These are phyloP conservation scores for Alternaria brassicae DNA, from an alignment of 2,329 filamentous ascomycete genomes.

Conservation along the genomic window DNA sequence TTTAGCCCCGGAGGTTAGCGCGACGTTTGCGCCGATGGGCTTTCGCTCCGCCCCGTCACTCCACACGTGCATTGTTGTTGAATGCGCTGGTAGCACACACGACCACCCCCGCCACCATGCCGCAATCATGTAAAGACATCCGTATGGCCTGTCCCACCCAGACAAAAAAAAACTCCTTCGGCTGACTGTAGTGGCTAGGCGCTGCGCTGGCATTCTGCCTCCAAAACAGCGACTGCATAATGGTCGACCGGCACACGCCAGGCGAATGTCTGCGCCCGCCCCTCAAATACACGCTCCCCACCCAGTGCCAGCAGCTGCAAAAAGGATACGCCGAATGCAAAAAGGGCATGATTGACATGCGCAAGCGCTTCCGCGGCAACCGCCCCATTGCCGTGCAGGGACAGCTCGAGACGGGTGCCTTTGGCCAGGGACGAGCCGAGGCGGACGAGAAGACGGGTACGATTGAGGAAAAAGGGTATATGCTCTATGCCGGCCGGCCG, in stretches of 20 bases:
- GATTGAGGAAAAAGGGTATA: slow-evolving; percentile 50
- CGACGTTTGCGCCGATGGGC: background rate
- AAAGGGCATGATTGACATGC: slow-evolving; percentile 96
- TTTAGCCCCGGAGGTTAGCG: slow-evolving; percentile 18
- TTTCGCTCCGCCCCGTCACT: slow-evolving; percentile 15
- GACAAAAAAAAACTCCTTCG: too few relatives aligned
- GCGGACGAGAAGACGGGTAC: slow-evolving; percentile 45
- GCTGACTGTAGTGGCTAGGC: slow-evolving; percentile 61
- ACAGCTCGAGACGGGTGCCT: slow-evolving; percentile 44
- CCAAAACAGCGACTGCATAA: slow-evolving; percentile 94
- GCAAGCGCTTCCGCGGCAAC: slow-evolving; percentile 96
- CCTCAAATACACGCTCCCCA: slow-evolving; percentile 80
- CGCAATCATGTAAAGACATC: slow-evolving; percentile 95
- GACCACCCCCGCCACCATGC: slow-evolving; percentile 64
- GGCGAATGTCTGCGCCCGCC: slow-evolving; percentile 87
- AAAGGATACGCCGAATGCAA: slow-evolving; percentile 93
- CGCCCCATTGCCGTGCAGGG: slow-evolving; percentile 68
- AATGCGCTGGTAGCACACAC: background rate
- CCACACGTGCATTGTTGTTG: slow-evolving; percentile 10
- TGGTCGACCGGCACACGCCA: slow-evolving; percentile 85
- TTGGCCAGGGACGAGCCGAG: slow-evolving; percentile 37
- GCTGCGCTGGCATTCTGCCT: slow-evolving; percentile 92
- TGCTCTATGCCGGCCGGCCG: slow-evolving; percentile 48
- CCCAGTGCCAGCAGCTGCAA: slow-evolving; percentile 89
- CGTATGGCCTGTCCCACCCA: slow-evolving; percentile 64